These are phyloP conservation scores for Xylariaceae sp. DNA, from an alignment of 2,329 filamentous ascomycete species.

Conservation along the genomic window DNA sequence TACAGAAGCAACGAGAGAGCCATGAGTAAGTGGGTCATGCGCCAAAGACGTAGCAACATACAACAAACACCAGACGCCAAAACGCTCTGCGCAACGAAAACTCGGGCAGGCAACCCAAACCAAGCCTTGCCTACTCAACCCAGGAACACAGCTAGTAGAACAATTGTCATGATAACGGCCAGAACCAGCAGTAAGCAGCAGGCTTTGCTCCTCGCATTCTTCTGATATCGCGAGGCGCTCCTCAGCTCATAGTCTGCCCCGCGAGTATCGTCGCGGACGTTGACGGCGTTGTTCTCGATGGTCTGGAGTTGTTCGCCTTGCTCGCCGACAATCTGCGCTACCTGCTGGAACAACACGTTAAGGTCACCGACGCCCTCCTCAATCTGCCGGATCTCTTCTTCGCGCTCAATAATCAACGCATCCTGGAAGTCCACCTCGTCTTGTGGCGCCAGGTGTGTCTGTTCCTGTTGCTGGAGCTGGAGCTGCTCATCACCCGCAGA, in stretches of 20 bases:
- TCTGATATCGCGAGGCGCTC: conserved; percentile 87
- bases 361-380: conserved; percentile 93
- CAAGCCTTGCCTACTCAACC: no score
- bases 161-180: conserved; percentile 81
- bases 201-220: conserved; percentile 88
- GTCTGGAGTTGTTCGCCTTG: conserved; percentile 86
- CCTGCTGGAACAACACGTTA: conserved; percentile 94
- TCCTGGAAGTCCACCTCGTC: conserved; percentile 98
- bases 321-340: conserved; percentile 94
- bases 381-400: conserved; percentile 95
- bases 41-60: no score
- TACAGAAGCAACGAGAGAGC: no score
- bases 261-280: conserved; percentile 73
- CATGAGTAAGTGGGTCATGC: no score
- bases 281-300: conserved; percentile 84
- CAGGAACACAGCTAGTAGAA: conserved; percentile 80
- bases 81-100: no score
- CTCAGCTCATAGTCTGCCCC: conserved; percentile 83
- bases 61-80: no score
- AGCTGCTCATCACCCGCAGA: conserved; percentile 34
- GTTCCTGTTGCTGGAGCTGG: conserved; percentile 60
- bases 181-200: conserved; percentile 89
- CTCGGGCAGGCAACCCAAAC: no score
- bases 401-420: conserved; percentile 88
- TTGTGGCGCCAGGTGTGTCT: conserved; percentile 79